Conservation (phyloP, 139 green algal genomes). For the Picochlorum sp. region DNA sequence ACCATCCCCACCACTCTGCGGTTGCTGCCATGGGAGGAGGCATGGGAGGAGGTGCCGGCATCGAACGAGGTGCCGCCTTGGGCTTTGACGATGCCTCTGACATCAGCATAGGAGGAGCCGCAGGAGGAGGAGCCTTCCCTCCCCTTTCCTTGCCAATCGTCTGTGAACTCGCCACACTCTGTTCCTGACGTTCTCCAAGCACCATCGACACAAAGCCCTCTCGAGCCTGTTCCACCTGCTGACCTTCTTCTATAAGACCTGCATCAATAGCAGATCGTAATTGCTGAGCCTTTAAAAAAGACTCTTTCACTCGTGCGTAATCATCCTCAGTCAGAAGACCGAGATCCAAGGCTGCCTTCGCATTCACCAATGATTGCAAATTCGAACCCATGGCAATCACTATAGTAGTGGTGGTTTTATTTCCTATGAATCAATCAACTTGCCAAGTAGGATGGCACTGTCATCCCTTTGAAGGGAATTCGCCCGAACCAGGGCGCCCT, state of each 20-base stretch:
- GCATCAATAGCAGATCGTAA: slow-evolving; percentile 64
- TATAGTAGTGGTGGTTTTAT: neutral
- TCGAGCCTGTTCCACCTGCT: slow-evolving; percentile 51
- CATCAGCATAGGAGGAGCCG: no score
- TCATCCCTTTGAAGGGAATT: no score
- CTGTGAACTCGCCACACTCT: neutral
- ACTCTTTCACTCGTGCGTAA: slow-evolving; percentile 64
- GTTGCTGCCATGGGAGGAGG: neutral
- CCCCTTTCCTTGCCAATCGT: neutral
- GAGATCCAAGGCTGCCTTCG: slow-evolving; percentile 65
- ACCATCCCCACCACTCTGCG: neutral
- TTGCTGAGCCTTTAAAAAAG: slow-evolving; percentile 73
- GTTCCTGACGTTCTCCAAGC: slow-evolving; percentile 8
- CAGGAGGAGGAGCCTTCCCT: no score
- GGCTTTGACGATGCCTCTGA: no score
- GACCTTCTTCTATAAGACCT: slow-evolving; percentile 62
- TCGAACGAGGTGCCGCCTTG: neutral
- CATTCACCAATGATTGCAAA: slow-evolving; percentile 46
- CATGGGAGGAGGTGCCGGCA: neutral
- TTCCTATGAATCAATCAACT: no score
- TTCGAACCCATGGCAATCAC: neutral
- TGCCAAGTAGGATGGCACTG: no score
- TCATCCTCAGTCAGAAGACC: slow-evolving; percentile 61
- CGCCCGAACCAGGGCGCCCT: no score
- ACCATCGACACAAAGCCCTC: slow-evolving; percentile 61